Percentiles rank a stretch among this genome's conserved stretches.
These are phyloP conservation scores for Aquilaria agallochum DNA, from an alignment of 441 rosid species.

Conservation along the genomic window DNA sequence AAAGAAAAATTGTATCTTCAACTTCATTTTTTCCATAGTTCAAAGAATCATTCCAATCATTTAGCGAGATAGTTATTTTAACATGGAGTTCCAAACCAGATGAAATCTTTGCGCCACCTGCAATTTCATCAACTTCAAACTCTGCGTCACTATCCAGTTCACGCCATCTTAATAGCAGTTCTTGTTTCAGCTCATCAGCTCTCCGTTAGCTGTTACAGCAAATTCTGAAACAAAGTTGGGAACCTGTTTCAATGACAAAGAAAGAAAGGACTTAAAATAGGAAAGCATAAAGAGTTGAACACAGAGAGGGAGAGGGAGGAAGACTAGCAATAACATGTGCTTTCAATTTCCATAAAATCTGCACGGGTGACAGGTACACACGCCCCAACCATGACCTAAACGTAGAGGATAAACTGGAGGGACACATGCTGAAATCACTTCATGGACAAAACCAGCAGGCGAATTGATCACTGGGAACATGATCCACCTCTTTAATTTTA, in stretches of 20 bases:
- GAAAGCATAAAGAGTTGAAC: no score
- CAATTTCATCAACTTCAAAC: conserved; percentile 66
- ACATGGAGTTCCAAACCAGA: conserved; percentile 34
- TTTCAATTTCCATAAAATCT: conserved; percentile 7
- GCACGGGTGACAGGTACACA: conserved; percentile 82
- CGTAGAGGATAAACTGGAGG: conserved; percentile 98
- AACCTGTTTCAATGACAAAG: conserved; percentile 40
- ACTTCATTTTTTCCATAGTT: conserved; percentile 44
- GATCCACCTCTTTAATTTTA: no score
- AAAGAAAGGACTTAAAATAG: no score
- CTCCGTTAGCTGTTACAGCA: conserved; percentile 74
- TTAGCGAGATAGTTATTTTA: conserved; percentile 43
- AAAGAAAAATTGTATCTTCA: conserved; percentile 74
- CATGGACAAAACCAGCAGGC: conserved; percentile 93
- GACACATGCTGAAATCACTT: conserved; percentile 95
- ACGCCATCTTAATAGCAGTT: conserved; percentile 63
- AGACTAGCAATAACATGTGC: no score
- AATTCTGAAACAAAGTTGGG: conserved; percentile 89
- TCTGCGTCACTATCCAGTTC: conserved; percentile 79
- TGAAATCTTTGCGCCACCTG: conserved; percentile 35
- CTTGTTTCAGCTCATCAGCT: conserved; percentile 54
- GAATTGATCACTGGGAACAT: no score
- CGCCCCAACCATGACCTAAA: conserved; percentile 96
- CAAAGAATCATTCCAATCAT: conserved; percentile 28
- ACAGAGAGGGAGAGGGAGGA: no score